A percentile compares a stretch with the other conserved stretches of the same genome.
Evolutionary conservation across 345 rosid genomes (phyloP).

Genomic region (Arabis hirsuta): DNA sequence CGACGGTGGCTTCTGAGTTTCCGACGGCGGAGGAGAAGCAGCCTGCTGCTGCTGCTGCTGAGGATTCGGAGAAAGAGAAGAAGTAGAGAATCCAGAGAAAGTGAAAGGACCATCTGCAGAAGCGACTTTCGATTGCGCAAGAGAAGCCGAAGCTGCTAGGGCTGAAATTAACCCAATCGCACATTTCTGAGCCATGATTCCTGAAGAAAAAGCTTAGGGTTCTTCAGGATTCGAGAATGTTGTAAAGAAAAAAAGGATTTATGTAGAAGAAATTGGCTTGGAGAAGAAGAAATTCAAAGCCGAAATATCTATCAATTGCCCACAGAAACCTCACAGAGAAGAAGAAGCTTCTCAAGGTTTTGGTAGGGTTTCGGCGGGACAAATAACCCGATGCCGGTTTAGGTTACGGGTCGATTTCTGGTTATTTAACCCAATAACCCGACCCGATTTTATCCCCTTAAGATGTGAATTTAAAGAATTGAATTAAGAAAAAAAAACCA

Average conservation of each 20-base stretch:
- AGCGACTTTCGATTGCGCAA: conserved; percentile 49
- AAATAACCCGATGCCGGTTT: background rate
- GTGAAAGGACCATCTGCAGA: conserved; percentile 73
- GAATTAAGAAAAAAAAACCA: too few relatives aligned
- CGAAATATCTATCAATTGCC: conserved; percentile 31
- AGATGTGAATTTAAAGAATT: background rate
- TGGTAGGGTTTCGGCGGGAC: conserved; percentile 55
- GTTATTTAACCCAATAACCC: conserved; percentile 21
- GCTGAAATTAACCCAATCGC: conserved; percentile 73
- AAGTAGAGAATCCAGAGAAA: conserved; percentile 49
- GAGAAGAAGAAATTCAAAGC: conserved; percentile 44
- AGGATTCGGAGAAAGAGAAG: conserved; percentile 37
- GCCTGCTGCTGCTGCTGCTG: conserved; percentile 33
- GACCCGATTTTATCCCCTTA: conserved; percentile 3
- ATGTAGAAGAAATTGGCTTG: conserved; percentile 42
- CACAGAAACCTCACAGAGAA: conserved; percentile 17
- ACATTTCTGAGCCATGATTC: conserved; percentile 63
- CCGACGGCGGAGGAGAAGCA: conserved; percentile 30
- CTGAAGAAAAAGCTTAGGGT: conserved; percentile 1
- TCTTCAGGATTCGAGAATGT: conserved; percentile 25
- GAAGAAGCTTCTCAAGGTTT: conserved; percentile 47
- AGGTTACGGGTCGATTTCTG: conserved; percentile 3
- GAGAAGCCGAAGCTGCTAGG: conserved; percentile 64
- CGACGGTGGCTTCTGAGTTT: conserved; percentile 34
- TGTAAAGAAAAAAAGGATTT: background rate